phyloP scores from a whole-genome alignment of 2,329 filamentous ascomycete species.

The Raffaelea deltoideospora region DNA sequence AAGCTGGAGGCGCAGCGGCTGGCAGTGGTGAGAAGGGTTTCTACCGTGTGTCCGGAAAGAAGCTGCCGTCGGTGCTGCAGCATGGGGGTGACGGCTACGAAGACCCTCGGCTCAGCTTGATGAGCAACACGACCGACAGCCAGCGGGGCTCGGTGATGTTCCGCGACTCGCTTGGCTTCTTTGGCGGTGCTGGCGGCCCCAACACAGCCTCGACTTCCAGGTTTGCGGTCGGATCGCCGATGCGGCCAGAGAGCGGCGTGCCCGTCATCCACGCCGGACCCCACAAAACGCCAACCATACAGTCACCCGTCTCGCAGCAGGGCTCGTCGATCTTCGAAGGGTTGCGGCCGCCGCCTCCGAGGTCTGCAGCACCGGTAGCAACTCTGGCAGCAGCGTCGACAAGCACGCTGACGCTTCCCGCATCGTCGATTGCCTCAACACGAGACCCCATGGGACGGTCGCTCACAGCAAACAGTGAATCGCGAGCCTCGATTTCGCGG shows the following conservation, averaged over 20 bases:
- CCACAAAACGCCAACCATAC: constrained; percentile 23
- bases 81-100: constrained; percentile 46
- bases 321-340: constrained; percentile 28
- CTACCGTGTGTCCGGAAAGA: constrained; percentile 49
- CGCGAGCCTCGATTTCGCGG: constrained; percentile 9
- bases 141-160: too few relatives aligned
- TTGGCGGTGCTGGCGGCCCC: constrained; percentile 15
- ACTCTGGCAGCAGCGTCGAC: neutral
- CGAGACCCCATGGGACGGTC: constrained; percentile 10
- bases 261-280: constrained; percentile 51
- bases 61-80: constrained; percentile 46
- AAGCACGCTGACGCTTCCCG: neutral
- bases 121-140: constrained; percentile 2
- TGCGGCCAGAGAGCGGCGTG: constrained; percentile 44
- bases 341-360: neutral
- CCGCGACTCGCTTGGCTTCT: constrained; percentile 16
- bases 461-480: constrained; percentile 8
- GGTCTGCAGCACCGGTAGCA: neutral
- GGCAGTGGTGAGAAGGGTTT: constrained; percentile 36
- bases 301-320: constrained; percentile 40
- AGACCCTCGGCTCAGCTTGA: constrained; percentile 13
- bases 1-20: constrained; percentile 9
- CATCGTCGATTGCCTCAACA: constrained; percentile 1
- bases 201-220: constrained; percentile 13
- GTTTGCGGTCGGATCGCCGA: constrained; percentile 39